phyloP scores from a whole-genome alignment of 2,329 filamentous ascomycete genomes.

The Dothideomycetes sp. region DNA sequence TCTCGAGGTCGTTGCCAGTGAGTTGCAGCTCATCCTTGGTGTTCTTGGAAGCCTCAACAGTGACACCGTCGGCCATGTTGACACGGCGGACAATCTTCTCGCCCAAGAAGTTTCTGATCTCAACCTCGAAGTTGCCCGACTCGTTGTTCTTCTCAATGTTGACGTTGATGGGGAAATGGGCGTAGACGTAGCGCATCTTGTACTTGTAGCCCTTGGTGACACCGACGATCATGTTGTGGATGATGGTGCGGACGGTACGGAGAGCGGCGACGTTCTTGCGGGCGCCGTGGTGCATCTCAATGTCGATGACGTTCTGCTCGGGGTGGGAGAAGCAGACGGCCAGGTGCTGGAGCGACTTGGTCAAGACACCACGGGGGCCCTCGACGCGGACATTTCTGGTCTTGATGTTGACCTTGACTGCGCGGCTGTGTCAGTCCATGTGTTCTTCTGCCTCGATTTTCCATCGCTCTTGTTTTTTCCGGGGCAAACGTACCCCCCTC shows the following conservation, averaged over 20 bases:
- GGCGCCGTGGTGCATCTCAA: slow-evolving; percentile 96
- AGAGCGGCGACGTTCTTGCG: slow-evolving; percentile 98
- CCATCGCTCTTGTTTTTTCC: slow-evolving; percentile 13
- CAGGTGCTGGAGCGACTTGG: slow-evolving; percentile 93
- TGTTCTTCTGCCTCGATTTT: slow-evolving; percentile 9
- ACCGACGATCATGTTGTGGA: slow-evolving; percentile 97
- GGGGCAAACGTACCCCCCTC: slow-evolving; percentile 69
- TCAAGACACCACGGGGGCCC: slow-evolving; percentile 79
- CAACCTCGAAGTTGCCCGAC: slow-evolving; percentile 78
- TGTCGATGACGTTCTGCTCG: slow-evolving; percentile 78
- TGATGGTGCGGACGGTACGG: slow-evolving; percentile 93
- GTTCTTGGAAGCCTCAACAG: slow-evolving; percentile 79
- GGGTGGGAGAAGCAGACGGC: slow-evolving; percentile 91
- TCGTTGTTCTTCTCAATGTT: slow-evolving; percentile 95
- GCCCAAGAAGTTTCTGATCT: slow-evolving; percentile 98
- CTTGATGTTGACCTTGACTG: slow-evolving; percentile 98
- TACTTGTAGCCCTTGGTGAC: slow-evolving; percentile 99
- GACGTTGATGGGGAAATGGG: slow-evolving; percentile 99
- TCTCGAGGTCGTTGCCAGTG: slow-evolving; percentile 89
- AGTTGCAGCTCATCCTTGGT: slow-evolving; percentile 98
- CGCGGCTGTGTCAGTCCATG: slow-evolving; percentile 22
- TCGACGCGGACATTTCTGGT: slow-evolving; percentile 93
- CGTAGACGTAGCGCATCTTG: slow-evolving; percentile 99
- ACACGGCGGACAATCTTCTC: slow-evolving; percentile 98
- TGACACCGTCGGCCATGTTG: slow-evolving; percentile 79